A percentile compares a stretch with the other conserved stretches of the same genome.
These are phyloP conservation scores for Suillus occidentalis DNA, from an alignment of 768 basidiomycete genomes.

Conservation along the genomic window DNA sequence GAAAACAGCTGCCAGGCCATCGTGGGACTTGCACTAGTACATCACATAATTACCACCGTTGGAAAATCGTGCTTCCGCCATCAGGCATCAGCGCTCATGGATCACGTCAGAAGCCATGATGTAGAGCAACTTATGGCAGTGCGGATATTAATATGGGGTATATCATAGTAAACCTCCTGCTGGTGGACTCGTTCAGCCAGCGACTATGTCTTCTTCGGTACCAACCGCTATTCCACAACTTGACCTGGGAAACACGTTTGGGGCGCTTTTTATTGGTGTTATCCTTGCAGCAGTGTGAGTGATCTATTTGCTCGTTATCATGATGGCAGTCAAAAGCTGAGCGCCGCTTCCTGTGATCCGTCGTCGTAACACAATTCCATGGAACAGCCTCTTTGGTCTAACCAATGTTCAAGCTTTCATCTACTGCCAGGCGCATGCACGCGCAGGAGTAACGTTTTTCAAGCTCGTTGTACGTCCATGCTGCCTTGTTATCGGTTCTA, in stretches of 20 bases:
- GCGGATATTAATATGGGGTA: neutral
- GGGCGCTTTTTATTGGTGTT: conserved; percentile 3
- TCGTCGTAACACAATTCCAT: neutral
- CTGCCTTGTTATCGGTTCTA: neutral
- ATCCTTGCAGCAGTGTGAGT: neutral
- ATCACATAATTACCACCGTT: neutral
- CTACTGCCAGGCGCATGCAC: neutral
- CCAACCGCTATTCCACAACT: neutral
- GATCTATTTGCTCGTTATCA: too few relatives aligned
- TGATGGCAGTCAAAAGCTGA: neutral
- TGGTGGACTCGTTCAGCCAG: neutral
- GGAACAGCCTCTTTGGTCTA: neutral
- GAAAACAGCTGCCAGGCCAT: too few relatives aligned
- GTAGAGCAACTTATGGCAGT: neutral
- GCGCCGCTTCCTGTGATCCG: neutral
- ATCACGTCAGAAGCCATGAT: neutral
- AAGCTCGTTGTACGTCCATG: neutral
- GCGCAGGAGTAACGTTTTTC: neutral
- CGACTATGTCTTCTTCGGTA: neutral
- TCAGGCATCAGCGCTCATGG: neutral
- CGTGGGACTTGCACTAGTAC: too few relatives aligned
- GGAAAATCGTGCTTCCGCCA: neutral
- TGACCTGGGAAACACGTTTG: neutral
- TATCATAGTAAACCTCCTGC: neutral
- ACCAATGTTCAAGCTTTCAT: conserved; percentile 1